Base-by-base conservation (phyloP, 1,139 yeast species). In the Meyerozyma athensensis region DNA sequence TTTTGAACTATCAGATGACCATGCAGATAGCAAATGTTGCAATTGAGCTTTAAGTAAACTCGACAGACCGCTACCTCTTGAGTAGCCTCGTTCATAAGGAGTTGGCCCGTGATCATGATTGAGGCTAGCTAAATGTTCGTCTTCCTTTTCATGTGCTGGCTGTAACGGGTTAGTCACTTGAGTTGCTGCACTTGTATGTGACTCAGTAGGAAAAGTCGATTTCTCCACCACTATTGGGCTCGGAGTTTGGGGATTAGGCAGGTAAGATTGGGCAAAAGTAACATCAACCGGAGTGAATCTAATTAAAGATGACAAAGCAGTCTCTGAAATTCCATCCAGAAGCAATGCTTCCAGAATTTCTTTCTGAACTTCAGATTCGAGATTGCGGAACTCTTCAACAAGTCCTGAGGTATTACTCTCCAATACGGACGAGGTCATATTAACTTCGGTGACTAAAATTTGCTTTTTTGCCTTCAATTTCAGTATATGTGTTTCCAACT, bases 371-470 rank as follows among this genome's bases (percentile, higher is more conserved):
- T 58, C 52, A 1, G 35, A 43, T 38, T 75, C 80, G 23, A 74
- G 58, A 7, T 53, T 56, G 21, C 61, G 58, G 34, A 74, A 63
- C 9, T 66, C 54, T 30, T 66, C 68, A 4, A 72, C 65, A 43
- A 65, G 72, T 31, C 63, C 58, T 0, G 77, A 65, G 0, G 77
- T 58, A 39, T 65, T 61, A 44, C 80, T 74, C 41, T 77, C 81
- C 31, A 77, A 59, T 4, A 74, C 68, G n/a, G 79, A 74, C 45
- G 74, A 70, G 0, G 84, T 72, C 30, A 66, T 67, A 12, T 61
- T 59, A 10, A 78, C 64, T 51, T 79, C 85, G 4, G 50, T 43
- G 13, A 52, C 52, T 1, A 79, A 41, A 0, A 65, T 46, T 4
- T 43, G 47, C 39, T 67, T 68, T 46, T 73, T 75, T 2, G 54